Conservation (phyloP, 2,329 filamentous ascomycete species). For the Aspergillus sp. region DNA sequence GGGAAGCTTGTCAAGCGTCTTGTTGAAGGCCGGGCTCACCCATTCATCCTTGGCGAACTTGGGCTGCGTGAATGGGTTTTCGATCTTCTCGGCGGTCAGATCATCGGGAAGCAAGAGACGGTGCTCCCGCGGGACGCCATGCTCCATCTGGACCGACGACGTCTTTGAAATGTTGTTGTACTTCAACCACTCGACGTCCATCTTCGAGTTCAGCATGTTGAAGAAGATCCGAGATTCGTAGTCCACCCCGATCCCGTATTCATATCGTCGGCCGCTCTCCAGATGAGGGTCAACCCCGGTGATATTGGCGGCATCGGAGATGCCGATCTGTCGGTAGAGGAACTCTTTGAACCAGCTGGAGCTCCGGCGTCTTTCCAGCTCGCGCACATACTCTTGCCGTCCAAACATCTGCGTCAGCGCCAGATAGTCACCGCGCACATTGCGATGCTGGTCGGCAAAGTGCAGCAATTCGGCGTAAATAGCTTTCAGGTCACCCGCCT, state of each 20-base stretch:
- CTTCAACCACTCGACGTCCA: conserved; percentile 42
- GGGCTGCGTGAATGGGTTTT: conserved; percentile 35
- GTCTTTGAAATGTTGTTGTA: conserved; percentile 39
- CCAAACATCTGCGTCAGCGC: conserved; percentile 54
- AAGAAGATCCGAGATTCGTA: conserved; percentile 53
- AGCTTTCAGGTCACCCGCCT: conserved; percentile 47
- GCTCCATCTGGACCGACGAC: conserved; percentile 34
- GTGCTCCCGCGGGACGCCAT: conserved; percentile 36
- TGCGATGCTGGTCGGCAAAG: conserved; percentile 32
- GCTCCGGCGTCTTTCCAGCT: conserved; percentile 38
- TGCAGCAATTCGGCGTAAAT: conserved; percentile 47
- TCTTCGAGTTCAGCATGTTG: conserved; percentile 39
- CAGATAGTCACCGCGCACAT: conserved; percentile 41
- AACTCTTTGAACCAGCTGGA: conserved; percentile 37
- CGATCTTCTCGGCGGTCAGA: conserved; percentile 27
- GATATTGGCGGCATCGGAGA: conserved; percentile 37
- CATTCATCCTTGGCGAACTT: conserved; percentile 25
- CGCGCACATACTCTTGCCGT: conserved; percentile 52
- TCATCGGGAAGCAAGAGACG: conserved; percentile 41
- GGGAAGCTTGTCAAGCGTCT: conserved; percentile 44
- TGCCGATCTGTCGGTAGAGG: conserved; percentile 38
- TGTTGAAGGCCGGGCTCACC: conserved; percentile 32
- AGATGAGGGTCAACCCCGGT: conserved; percentile 34
- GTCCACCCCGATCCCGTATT: conserved; percentile 54
- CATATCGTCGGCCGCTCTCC: conserved; percentile 42